Conservation (phyloP, 768 basidiomycete genomes). For the Termitomyces sp. region DNA sequence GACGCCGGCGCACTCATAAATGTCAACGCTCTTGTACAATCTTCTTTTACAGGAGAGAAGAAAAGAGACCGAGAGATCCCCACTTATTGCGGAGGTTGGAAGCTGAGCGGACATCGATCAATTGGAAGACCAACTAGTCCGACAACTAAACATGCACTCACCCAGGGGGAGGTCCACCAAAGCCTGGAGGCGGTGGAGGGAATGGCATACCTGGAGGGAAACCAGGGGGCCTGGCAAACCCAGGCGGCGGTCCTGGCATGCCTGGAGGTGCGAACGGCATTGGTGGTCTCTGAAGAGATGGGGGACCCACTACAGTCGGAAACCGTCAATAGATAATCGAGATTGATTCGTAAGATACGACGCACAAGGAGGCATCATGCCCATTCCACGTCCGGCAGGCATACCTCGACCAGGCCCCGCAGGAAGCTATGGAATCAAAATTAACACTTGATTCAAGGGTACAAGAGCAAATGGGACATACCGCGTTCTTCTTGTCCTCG, state of each 20-base stretch:
- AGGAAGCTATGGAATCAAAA: constrained; percentile 54
- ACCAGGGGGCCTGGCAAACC: constrained; percentile 74
- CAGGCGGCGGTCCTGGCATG: constrained; percentile 85
- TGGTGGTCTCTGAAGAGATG: constrained; percentile 64
- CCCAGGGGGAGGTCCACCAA: constrained; percentile 84
- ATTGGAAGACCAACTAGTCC: neutral
- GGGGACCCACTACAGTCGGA: constrained; percentile 50
- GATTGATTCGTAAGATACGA: constrained; percentile 13
- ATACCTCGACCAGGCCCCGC: constrained; percentile 92
- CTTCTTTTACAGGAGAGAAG: constrained; percentile 13
- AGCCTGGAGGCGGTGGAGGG: constrained; percentile 72
- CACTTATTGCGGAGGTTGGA: constrained; percentile 50
- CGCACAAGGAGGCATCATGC: constrained; percentile 87
- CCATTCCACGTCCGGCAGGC: constrained; percentile 96
- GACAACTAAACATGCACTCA: constrained; percentile 32
- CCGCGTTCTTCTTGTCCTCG: constrained; percentile 84
- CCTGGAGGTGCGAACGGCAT: constrained; percentile 70
- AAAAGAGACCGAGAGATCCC: constrained; percentile 2
- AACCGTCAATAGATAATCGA: constrained; percentile 17
- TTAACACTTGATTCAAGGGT: constrained; percentile 5
- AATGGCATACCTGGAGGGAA: constrained; percentile 82
- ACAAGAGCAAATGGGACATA: constrained; percentile 33
- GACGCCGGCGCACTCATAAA: constrained; percentile 12
- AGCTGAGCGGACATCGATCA: constrained; percentile 28
- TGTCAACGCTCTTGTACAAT: constrained; percentile 11